A percentile compares a stretch with the other conserved stretches of the same genome.
phyloP scores from a whole-genome alignment of 306 rosid genomes.

The Chamaecrista fasciculata region DNA sequence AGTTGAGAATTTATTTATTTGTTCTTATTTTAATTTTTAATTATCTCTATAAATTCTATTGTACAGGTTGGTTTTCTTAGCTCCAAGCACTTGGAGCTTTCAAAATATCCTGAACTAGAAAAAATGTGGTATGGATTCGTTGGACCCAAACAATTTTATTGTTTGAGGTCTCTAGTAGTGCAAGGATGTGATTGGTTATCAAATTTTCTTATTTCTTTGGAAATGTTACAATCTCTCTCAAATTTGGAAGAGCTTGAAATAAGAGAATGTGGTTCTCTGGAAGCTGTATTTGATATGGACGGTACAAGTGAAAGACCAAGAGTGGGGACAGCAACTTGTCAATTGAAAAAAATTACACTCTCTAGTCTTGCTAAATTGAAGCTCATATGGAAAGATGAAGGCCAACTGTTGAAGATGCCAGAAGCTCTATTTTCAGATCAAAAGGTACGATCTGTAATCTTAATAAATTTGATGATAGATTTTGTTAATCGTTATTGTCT shows the following conservation, averaged over 20 bases:
- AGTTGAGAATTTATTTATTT: too few species aligned
- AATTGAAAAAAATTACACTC: neutral
- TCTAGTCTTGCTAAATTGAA: neutral
- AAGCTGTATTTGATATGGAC: neutral
- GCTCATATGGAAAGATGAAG: neutral
- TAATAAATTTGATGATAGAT: too few species aligned
- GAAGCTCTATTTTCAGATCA: too few species aligned
- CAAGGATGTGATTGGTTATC: neutral
- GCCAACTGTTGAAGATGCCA: too few species aligned
- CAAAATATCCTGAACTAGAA: neutral
- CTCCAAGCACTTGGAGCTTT: neutral
- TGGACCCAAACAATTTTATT: neutral
- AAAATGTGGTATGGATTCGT: neutral
- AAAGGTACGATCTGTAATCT: too few species aligned
- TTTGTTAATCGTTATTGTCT: too few species aligned
- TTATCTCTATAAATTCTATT: neutral
- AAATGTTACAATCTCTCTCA: neutral
- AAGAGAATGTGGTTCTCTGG: neutral
- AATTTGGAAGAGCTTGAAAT: slow-evolving; percentile 5
- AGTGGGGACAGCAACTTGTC: neutral
- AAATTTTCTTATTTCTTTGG: neutral
- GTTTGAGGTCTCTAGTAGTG: neutral
- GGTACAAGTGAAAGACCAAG: neutral
- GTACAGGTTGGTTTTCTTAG: neutral
- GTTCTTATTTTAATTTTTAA: neutral